Percentiles rank a stretch among this genome's conserved stretches.
phyloP scores from a whole-genome alignment of 2,329 filamentous ascomycete genomes.

The Ophiocordyceps robertsii region DNA sequence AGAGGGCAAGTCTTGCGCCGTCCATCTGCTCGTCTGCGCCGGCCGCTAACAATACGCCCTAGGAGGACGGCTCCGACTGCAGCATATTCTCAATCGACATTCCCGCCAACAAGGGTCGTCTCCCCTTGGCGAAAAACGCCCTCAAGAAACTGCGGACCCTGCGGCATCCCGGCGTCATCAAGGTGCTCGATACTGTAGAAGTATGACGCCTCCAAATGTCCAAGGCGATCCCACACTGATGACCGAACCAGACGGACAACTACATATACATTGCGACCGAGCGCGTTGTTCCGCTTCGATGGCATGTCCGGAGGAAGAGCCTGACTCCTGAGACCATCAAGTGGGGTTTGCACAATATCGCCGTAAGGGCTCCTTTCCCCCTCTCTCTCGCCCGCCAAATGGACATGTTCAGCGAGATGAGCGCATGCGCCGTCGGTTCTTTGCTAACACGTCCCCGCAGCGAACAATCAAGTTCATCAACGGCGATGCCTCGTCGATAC shows the following conservation, averaged over 20 bases:
- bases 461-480: conserved; percentile 95
- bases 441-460: conserved; percentile 25
- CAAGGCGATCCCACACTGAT: conserved; percentile 9
- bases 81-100: conserved; percentile 97
- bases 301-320: conserved; percentile 82
- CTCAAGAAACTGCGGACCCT: conserved; percentile 87
- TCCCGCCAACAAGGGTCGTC: conserved; percentile 59
- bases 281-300: conserved; percentile 70
- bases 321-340: conserved; percentile 85
- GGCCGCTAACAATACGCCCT: not conserved
- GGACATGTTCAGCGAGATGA: too few relatives aligned
- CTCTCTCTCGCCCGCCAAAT: too few relatives aligned
- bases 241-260: conserved; percentile 58
- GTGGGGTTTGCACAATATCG: conserved; percentile 84
- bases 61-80: conserved; percentile 91
- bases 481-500: conserved; percentile 79
- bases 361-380: conserved; percentile 36
- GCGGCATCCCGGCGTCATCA: conserved; percentile 87
- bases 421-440: not conserved
- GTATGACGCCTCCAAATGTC: conserved; percentile 26
- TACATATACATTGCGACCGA: conserved; percentile 97
- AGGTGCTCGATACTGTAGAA: conserved; percentile 88
- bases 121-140: conserved; percentile 85
- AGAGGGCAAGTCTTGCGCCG: conserved; percentile 45
- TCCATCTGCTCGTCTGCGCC: not conserved